Evolutionary conservation across 805 yeast genomes (phyloP), one percentile per base, ranked within the genome.

Genomic region (Cephaloascus albidus): DNA sequence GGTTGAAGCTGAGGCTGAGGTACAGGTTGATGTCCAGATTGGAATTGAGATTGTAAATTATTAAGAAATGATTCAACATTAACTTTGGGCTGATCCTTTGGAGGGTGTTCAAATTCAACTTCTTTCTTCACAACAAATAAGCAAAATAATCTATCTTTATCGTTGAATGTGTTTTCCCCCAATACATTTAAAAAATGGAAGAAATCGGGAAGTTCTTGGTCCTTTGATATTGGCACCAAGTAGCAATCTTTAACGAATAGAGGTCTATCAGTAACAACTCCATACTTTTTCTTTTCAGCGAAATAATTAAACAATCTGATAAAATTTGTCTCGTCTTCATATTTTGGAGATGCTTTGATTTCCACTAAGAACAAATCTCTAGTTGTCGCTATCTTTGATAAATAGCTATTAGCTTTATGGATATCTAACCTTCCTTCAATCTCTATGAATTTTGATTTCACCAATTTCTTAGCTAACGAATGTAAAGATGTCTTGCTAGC

Each of bases 381-480:
- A 1, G 79, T 59, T 6, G 55, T 47, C 1, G 63, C 48, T 16
- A 76, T 65, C 44, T 70, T 68, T 20, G 53, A 45, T 43, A 85
- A 56, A 51, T 85, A 85, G 10, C 60, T 61, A 39, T 71, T 76
- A 1, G 87, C 94, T 38, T 59, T 64, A 4, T 45, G 40, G 3
- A 63, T 51, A 48, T 74, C 78, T 35, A 86, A 63, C 40, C 87
- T 65, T 3, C 95, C 95, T 43, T 76, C 80, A 35, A 85, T 58
- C 23, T 61, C 60, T 46, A 78, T 55, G 28, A 57, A 46, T 33
- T 50, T 38, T 16, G 45, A 41, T 27, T 44, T 40, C 40, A 60
- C 55, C 3, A 71, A 50, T 33, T 60, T 61, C 37, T 51, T 52
- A 43, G 56, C 46, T 36, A 51, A 45, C 34, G 51, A 51, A 46